Evolutionary conservation across 331 rosid species (phyloP).

Genomic region (Stylosanthes scabra): DNA sequence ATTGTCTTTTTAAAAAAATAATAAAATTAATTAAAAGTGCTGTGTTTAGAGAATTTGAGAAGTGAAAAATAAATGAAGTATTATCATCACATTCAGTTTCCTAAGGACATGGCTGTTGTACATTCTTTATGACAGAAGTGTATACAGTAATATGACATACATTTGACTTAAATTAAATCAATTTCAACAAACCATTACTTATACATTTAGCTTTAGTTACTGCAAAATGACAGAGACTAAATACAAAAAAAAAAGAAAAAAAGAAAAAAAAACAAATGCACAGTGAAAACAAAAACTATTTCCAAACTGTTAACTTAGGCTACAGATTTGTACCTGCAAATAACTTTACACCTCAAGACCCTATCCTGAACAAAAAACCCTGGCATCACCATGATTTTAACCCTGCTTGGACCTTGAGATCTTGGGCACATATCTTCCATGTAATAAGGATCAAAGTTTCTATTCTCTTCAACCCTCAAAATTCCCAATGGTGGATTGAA

Average conservation of each 20-base stretch:
- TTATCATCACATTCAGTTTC: background rate
- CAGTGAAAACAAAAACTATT: conserved; percentile 17
- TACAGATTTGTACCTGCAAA: conserved; percentile 80
- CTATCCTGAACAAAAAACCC: conserved; percentile 90
- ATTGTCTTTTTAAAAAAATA: too few species aligned
- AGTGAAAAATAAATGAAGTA: background rate
- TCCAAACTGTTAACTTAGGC: conserved; percentile 37
- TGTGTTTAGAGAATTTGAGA: background rate
- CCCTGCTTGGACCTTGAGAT: conserved; percentile 67
- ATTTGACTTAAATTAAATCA: conserved; percentile 1
- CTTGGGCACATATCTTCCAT: conserved; percentile 86
- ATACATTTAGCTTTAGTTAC: too few species aligned
- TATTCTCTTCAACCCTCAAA: conserved; percentile 86
- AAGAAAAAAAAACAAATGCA: too few species aligned
- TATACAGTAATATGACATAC: background rate
- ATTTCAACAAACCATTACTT: conserved; percentile 32
- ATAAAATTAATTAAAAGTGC: too few species aligned
- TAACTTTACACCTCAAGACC: conserved; percentile 89
- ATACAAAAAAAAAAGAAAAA: background rate
- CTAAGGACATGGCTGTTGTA: background rate
- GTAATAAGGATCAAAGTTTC: conserved; percentile 75
- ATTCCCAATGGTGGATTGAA: conserved; percentile 76
- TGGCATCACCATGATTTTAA: conserved; percentile 94
- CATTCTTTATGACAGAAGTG: background rate
- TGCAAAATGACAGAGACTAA: background rate